Evolutionary conservation across 129 eudicot genomes (phyloP), one percentile per base, ranked within the genome.

Genomic region (Chrysanthemum seticuspe): DNA sequence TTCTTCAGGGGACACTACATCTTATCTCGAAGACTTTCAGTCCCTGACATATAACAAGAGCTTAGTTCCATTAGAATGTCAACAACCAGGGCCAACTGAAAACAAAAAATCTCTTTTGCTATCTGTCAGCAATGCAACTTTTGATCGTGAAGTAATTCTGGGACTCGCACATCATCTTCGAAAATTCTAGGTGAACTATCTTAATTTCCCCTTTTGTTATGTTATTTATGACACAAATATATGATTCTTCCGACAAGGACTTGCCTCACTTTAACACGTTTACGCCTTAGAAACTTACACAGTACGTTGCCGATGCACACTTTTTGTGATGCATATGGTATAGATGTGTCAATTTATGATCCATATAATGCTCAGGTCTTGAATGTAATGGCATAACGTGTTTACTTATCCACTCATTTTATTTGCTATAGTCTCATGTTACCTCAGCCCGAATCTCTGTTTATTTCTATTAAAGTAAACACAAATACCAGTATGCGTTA

Each of bases 11-110:
- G 89, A 84, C 49, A 72, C 83, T 13, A 81, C 84, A 16, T 18
- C 68, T 67, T 82, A 82, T 73, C 84, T 85, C 66, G 53, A 60
- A 44, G 82, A 81, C 60, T 76, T 93, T 70, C 88, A 90, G 34
- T 79, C 88, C 12, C 84, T 94, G 62, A 75, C 74, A 5, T 86
- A 84, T 78, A 84, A 94, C 76, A 57, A 76, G 14, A 85, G 67
- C 76, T 79, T 94, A 54, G 97, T 94, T 73, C 96, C 99, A 0
- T n/a, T 80, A 49, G 84, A 62, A 47, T 31, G 48, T 77, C 80
- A 65, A 70, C 77, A 48, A 23, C 62, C 78, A 29, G 71, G 66
- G 47, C 78, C 79, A 19, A 68, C 74, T 25, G 82, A 75, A 67
- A 75, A 49, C 66, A 86, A 76, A 63, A 75, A 51, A 36, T 76